These are phyloP conservation scores for Penicillium polonicum DNA, from an alignment of 2,329 filamentous ascomycete genomes.

Conservation along the genomic window DNA sequence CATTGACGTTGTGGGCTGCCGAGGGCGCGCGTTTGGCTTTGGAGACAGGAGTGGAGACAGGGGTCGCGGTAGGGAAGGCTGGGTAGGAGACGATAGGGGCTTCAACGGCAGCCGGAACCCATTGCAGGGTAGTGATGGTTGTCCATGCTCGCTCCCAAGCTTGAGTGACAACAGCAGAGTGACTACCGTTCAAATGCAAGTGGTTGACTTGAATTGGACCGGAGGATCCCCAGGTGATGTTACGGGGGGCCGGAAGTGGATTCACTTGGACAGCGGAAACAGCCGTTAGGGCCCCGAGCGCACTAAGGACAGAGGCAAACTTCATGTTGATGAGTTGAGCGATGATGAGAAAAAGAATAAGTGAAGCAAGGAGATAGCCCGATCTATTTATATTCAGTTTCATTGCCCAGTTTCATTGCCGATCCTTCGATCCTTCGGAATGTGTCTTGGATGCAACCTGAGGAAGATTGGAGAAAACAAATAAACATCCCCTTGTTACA, in stretches of 20 bases:
- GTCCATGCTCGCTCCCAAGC: constrained; percentile 54
- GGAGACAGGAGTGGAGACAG: constrained; percentile 25
- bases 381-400: constrained; percentile 17
- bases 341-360: background rate
- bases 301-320: constrained; percentile 26
- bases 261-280: constrained; percentile 52
- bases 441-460: background rate
- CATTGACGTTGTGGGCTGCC: constrained; percentile 45
- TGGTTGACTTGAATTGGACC: constrained; percentile 48
- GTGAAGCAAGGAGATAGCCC: background rate
- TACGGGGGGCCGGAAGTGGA: constrained; percentile 54
- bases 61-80: constrained; percentile 50
- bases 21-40: constrained; percentile 33
- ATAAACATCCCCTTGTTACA: background rate
- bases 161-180: constrained; percentile 38
- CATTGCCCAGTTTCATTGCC: constrained; percentile 7
- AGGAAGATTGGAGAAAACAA: background rate
- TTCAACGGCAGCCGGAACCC: constrained; percentile 55
- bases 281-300: constrained; percentile 35
- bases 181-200: constrained; percentile 38
- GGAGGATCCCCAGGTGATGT: constrained; percentile 54
- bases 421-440: constrained; percentile 16
- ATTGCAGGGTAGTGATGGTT: constrained; percentile 51
- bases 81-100: constrained; percentile 52
- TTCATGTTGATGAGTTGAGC: constrained; percentile 26